Conservation (phyloP, 164 flowering plant genomes). For the Cinnamomum chago region DNA sequence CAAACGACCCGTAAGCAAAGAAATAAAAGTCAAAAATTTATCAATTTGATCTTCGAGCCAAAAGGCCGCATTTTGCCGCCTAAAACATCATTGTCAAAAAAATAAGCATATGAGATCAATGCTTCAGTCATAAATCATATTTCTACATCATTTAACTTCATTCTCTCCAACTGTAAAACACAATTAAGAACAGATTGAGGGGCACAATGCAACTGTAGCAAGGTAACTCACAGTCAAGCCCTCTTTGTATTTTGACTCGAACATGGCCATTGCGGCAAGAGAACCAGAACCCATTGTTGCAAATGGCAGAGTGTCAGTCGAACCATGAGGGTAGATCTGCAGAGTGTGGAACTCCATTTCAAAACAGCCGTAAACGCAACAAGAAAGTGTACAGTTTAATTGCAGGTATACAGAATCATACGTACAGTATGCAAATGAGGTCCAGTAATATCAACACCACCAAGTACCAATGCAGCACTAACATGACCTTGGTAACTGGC, state of each 20-base stretch:
- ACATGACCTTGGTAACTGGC: slow-evolving; percentile 90
- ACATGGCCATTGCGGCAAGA: slow-evolving; percentile 93
- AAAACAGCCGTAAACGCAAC: neutral
- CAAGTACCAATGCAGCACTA: slow-evolving; percentile 92
- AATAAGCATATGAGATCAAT: too few relatives aligned
- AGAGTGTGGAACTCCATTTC: neutral
- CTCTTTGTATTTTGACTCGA: slow-evolving; percentile 83
- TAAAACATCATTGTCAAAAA: too few relatives aligned
- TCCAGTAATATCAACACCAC: slow-evolving; percentile 97
- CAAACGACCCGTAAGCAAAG: too few relatives aligned
- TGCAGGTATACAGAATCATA: slow-evolving; percentile 11
- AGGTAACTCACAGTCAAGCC: slow-evolving; percentile 70
- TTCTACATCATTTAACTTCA: neutral
- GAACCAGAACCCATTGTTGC: slow-evolving; percentile 99
- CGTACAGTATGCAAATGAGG: slow-evolving; percentile 97
- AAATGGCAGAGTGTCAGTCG: slow-evolving; percentile 92
- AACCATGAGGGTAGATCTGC: slow-evolving; percentile 99
- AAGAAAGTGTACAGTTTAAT: neutral
- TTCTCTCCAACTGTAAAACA: neutral
- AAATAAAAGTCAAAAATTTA: too few relatives aligned
- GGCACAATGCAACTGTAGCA: slow-evolving; percentile 3
- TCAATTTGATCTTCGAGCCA: too few relatives aligned
- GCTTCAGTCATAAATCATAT: too few relatives aligned
- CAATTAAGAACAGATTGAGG: too few relatives aligned
- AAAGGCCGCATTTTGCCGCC: too few relatives aligned